phyloP scores from a whole-genome alignment of 2,329 filamentous ascomycete genomes.

The Trichocomaceae sp. region DNA sequence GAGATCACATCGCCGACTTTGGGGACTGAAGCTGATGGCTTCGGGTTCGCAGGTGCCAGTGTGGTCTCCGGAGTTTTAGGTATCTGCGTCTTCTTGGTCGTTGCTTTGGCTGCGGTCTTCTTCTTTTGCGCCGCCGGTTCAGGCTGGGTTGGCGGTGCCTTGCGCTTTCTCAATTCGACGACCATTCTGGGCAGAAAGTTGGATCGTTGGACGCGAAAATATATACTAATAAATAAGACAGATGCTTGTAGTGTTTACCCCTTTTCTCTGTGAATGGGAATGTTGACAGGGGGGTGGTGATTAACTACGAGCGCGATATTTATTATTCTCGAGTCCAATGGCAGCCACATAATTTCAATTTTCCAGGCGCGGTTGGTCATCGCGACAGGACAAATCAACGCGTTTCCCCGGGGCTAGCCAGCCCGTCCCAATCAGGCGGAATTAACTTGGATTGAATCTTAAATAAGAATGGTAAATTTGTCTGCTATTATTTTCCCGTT shows the following conservation, averaged over 20 bases:
- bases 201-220: background rate
- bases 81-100: constrained; percentile 15
- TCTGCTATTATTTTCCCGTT: background rate
- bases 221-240: background rate
- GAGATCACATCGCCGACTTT: constrained; percentile 47
- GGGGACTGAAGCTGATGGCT: constrained; percentile 25
- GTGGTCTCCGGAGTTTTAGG: background rate
- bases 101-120: constrained; percentile 4
- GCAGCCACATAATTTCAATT: background rate
- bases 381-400: constrained; percentile 1
- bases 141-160: constrained; percentile 43
- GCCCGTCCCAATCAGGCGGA: background rate
- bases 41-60: background rate
- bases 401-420: background rate
- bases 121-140: constrained; percentile 31
- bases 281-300: background rate
- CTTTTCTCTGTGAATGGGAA: background rate
- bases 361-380: constrained; percentile 6
- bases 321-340: no score
- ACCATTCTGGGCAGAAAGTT: constrained; percentile 33
- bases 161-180: constrained; percentile 59
- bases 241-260: background rate
- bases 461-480: background rate
- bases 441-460: background rate
- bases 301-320: background rate